Percentiles rank a stretch among this genome's conserved stretches.
Evolutionary conservation across 2,329 filamentous ascomycete species (phyloP).

Genomic region (Pyrenochaeta sp.): DNA sequence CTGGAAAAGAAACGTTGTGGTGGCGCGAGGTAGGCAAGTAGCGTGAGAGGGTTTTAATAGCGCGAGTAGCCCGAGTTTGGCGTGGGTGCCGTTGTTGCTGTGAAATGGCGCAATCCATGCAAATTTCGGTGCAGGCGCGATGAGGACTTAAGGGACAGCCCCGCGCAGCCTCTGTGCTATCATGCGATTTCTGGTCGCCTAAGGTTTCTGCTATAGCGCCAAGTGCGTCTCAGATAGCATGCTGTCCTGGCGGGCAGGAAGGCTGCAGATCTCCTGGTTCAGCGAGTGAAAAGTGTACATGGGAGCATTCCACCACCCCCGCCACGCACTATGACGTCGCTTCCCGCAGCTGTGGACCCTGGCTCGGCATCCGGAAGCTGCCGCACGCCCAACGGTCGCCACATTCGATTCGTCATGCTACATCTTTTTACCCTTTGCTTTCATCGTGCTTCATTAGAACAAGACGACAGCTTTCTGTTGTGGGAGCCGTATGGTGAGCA

Average conservation of each 20-base stretch:
- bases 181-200: slow-evolving; percentile 12
- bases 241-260: slow-evolving; percentile 6
- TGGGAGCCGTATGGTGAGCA: no score
- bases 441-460: no score
- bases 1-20: neutral
- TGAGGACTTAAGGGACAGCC: slow-evolving; percentile 6
- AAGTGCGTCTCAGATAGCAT: no score
- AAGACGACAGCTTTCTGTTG: no score
- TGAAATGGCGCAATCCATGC: slow-evolving; percentile 6
- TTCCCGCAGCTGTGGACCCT: slow-evolving; percentile 5
- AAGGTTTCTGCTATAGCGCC: slow-evolving; percentile 11
- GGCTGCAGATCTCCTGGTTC: slow-evolving; percentile 8
- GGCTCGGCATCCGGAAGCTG: slow-evolving; percentile 1
- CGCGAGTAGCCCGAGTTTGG: neutral
- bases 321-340: slow-evolving; percentile 2
- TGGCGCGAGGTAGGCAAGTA: no score
- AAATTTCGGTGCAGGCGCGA: slow-evolving; percentile 6
- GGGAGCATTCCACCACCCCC: slow-evolving; percentile 1
- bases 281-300: slow-evolving; percentile 9
- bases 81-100: neutral
- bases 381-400: neutral
- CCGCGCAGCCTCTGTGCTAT: slow-evolving; percentile 1
- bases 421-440: no score
- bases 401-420: no score
- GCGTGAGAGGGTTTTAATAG: no score